Evolutionary conservation across 2,329 filamentous ascomycete species (phyloP).

Genomic region (Raffaelea arxii): DNA sequence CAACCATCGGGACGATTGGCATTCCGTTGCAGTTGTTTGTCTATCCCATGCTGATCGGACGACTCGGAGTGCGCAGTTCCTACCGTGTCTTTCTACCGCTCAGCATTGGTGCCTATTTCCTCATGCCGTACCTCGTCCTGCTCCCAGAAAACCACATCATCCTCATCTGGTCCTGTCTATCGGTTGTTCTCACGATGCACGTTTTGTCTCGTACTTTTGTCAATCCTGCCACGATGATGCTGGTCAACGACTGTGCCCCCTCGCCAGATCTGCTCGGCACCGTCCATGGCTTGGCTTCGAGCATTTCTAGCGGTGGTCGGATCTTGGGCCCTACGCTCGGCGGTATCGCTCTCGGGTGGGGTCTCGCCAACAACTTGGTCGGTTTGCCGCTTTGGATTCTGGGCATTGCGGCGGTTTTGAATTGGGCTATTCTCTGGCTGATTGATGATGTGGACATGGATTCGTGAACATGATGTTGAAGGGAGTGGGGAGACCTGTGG

Average conservation of each 20-base stretch:
- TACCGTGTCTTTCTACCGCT: slow-evolving; percentile 1
- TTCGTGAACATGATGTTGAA: no score
- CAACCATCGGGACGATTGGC: slow-evolving; percentile 2
- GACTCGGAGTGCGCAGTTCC: neutral
- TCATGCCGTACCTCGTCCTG: slow-evolving; percentile 1
- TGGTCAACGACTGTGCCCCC: slow-evolving; percentile 1
- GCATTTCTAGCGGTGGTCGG: slow-evolving; percentile 1
- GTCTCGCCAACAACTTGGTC: neutral
- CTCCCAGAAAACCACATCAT: neutral
- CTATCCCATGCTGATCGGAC: neutral
- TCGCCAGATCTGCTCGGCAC: neutral
- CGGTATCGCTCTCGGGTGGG: neutral
- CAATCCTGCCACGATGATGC: slow-evolving; percentile 2
- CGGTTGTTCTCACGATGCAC: slow-evolving; percentile 1
- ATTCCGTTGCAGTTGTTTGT: slow-evolving; percentile 1
- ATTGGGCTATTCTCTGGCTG: slow-evolving; percentile 1
- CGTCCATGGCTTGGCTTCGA: neutral
- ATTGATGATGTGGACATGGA: slow-evolving; percentile 1
- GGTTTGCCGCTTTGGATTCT: neutral
- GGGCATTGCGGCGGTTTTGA: neutral
- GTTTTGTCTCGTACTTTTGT: slow-evolving; percentile 1
- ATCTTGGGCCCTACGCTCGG: neutral
- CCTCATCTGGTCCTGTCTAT: neutral
- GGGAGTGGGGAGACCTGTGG: no score
- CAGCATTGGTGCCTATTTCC: neutral